A percentile compares a stretch with the other conserved stretches of the same genome.
Evolutionary conservation across 2,329 filamentous ascomycete genomes (phyloP).

Genomic region (Cercospora canescens): DNA sequence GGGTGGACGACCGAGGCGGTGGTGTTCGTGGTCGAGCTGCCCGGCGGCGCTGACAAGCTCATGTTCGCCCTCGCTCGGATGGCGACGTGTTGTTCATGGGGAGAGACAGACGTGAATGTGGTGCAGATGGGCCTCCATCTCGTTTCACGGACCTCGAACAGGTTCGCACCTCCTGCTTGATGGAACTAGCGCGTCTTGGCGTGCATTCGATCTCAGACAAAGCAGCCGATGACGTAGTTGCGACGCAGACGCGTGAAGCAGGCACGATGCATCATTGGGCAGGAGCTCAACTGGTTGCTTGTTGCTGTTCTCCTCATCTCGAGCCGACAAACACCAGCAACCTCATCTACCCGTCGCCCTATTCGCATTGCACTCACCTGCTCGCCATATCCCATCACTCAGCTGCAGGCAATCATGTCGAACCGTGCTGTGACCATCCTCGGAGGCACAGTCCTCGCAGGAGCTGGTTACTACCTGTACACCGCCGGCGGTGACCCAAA

Average conservation of each 20-base stretch:
- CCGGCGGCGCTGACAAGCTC: constrained; percentile 5
- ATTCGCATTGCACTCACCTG: neutral
- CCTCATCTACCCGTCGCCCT: neutral
- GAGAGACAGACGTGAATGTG: neutral
- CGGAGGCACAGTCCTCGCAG: constrained; percentile 63
- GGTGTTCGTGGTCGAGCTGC: neutral
- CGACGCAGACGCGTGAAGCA: neutral
- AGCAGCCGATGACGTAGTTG: neutral
- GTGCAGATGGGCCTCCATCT: neutral
- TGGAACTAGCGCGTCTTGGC: neutral
- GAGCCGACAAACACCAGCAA: neutral
- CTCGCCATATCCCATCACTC: neutral
- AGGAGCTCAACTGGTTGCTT: neutral
- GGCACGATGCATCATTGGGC: constrained; percentile 1
- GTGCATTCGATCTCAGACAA: neutral
- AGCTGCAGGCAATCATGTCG: constrained; percentile 24
- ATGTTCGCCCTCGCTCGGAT: neutral
- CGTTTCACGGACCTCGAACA: neutral
- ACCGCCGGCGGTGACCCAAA: constrained; percentile 77
- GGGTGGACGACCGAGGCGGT: constrained; percentile 4
- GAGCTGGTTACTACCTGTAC: constrained; percentile 89
- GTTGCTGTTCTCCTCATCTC: neutral
- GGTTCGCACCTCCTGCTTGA: neutral
- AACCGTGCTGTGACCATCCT: constrained; percentile 24
- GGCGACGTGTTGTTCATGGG: neutral